phyloP scores from a whole-genome alignment of 345 rosid species.

The Pugionium dolabratum region DNA sequence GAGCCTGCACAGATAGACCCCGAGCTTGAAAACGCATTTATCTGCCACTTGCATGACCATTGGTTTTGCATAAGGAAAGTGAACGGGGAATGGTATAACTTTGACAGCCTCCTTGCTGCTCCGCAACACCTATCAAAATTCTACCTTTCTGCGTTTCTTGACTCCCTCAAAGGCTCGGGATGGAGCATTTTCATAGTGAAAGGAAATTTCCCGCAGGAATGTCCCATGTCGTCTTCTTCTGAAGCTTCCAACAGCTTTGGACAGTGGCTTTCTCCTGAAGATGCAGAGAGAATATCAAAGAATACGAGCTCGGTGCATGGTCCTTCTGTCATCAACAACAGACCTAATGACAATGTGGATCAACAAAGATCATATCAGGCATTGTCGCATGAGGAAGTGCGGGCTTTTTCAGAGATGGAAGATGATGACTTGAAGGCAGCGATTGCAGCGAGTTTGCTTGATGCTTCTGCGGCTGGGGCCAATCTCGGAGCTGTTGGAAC shows the following conservation, averaged over 20 bases:
- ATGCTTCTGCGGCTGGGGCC: conserved; percentile 50
- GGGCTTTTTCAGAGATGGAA: conserved; percentile 56
- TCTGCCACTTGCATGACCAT: conserved; percentile 94
- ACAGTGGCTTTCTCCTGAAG: conserved; percentile 88
- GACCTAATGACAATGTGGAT: conserved; percentile 26
- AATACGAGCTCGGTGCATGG: conserved; percentile 46
- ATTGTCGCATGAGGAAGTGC: conserved; percentile 44
- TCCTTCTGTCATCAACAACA: conserved; percentile 40
- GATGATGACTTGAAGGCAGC: conserved; percentile 87
- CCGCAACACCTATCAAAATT: conserved; percentile 88
- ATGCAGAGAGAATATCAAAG: conserved; percentile 79
- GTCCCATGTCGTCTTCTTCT: conserved; percentile 59
- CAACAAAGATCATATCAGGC: conserved; percentile 43
- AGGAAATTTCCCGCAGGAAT: conserved; percentile 88
- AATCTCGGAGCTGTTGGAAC: conserved; percentile 40
- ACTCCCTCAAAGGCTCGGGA: conserved; percentile 80
- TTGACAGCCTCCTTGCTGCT: conserved; percentile 88
- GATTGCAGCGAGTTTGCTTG: conserved; percentile 87
- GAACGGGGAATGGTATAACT: conserved; percentile 90
- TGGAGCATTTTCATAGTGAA: conserved; percentile 93
- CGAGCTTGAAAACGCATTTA: conserved; percentile 79
- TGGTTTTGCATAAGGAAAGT: conserved; percentile 95
- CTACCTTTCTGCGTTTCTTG: conserved; percentile 81
- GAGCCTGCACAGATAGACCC: conserved; percentile 93
- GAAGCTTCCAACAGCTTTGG: conserved; percentile 83